Base-by-base conservation (phyloP, 2,329 filamentous ascomycete species). In the Phymatotrichopsis omnivora region DNA sequence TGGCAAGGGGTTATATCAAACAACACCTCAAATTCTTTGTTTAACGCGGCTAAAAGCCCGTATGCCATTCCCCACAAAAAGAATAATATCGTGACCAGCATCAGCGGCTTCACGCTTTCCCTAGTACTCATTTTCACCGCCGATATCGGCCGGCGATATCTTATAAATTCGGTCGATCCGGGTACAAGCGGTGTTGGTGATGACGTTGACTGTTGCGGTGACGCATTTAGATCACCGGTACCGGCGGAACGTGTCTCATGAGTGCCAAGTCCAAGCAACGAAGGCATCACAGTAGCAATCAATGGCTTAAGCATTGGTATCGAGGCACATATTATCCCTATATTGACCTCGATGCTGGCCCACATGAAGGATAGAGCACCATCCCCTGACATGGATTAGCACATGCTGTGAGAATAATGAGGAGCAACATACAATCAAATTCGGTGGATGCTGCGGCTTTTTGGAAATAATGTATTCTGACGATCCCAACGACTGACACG, bases 251-350 rank as follows among this genome's bases (percentile, higher is more conserved):
- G 16, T 3, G 45, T 11, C 11, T 27, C 17, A 14, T 22, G 25
- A 3, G 29, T 38, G 16, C 24, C 33, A 4, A 52, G 23, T 17
- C 52, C 54, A 7, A 55, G 42, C 38, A 49, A 55, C 16, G 42
- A 37, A 34, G 54, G 54, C 25, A 53, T 46, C 27, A 55, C 45
- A 30, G 45, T 48, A 4, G 83, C 75, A 44, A 89, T 78, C 5
- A 96, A 68, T 1, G 89, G 87, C 61, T 95, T 95, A 51, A 95
- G 67, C 0, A 82, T 89, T 7, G 89, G 89, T n/a, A 95, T 82
- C 58, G 86, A 94, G 31, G 82, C 87, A 60, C 85, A 93, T 53
- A 86, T 80, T 56, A 95, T 86, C 14, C 85, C 87, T 1, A 93
- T 70, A 55, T 93, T 91, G 59, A 94, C 85, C 63, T 95, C 87